Conservation (phyloP, 176 grass and related monocot species). For the Sorghum bicolor region DNA sequence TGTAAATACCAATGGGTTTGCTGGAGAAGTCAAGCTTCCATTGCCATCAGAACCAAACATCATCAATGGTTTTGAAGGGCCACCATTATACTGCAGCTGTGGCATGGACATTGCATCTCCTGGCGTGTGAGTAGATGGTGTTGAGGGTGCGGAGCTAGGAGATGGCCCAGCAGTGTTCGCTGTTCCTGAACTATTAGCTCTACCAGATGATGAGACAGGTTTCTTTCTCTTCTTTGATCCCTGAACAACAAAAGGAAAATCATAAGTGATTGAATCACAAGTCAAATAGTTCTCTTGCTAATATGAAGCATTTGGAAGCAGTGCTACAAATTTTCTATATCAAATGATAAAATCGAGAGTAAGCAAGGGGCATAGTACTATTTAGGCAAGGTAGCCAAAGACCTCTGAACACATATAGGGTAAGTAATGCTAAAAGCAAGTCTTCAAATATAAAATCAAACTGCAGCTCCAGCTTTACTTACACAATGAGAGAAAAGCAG, state of each 20-base stretch:
- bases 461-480: not conserved
- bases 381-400: not conserved
- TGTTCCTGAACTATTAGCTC: slow-evolving; percentile 88
- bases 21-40: slow-evolving; percentile 80
- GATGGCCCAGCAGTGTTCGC: slow-evolving; percentile 93
- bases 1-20: slow-evolving; percentile 69
- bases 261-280: slow-evolving; percentile 16
- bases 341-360: not conserved
- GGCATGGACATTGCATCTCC: slow-evolving; percentile 83
- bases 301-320: slow-evolving; percentile 16
- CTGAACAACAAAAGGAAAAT: slow-evolving; percentile 26
- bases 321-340: not conserved
- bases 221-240: slow-evolving; percentile 73
- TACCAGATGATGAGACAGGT: slow-evolving; percentile 69
- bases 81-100: slow-evolving; percentile 76
- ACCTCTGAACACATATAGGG: not conserved
- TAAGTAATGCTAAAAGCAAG: slow-evolving; percentile 8
- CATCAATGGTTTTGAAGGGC: slow-evolving; percentile 67
- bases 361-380: not conserved
- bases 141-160: slow-evolving; percentile 94
- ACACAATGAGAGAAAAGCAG: not conserved
- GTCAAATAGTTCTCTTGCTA: not conserved
- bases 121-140: slow-evolving; percentile 96
- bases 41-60: slow-evolving; percentile 76
- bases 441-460: not conserved